Percentiles rank a stretch among this genome's conserved stretches.
These are phyloP conservation scores for Aureobasidium sp. DNA, from an alignment of 2,329 filamentous ascomycete species.

Conservation along the genomic window DNA sequence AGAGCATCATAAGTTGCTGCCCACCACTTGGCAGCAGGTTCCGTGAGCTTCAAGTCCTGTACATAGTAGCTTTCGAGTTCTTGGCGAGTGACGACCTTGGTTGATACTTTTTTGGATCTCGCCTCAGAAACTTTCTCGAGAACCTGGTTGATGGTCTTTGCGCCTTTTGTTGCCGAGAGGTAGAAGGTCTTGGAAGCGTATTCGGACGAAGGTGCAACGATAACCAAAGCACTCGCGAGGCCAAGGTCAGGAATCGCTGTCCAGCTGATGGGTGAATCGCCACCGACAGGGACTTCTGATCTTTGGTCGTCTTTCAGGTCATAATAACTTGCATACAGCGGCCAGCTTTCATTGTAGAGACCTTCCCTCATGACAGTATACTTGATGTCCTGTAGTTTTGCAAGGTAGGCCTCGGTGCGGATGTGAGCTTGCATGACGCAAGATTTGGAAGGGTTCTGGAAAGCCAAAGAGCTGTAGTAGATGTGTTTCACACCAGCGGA, in stretches of 20 bases:
- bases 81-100: constrained; percentile 33
- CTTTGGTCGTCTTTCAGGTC: constrained; percentile 30
- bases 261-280: constrained; percentile 39
- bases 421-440: constrained; percentile 42
- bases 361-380: constrained; percentile 40
- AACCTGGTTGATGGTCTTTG: constrained; percentile 25
- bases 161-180: constrained; percentile 27
- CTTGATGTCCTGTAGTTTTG: constrained; percentile 20
- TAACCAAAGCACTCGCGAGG: constrained; percentile 36
- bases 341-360: constrained; percentile 43
- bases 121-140: constrained; percentile 25
- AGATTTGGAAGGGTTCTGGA: constrained; percentile 35
- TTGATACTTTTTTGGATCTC: constrained; percentile 26
- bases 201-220: constrained; percentile 28
- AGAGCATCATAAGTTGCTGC: constrained; percentile 40
- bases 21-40: constrained; percentile 40
- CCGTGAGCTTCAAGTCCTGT: constrained; percentile 31
- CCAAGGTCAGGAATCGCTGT: constrained; percentile 39
- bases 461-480: constrained; percentile 42
- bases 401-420: constrained; percentile 38
- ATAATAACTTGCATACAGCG: constrained; percentile 42
- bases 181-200: constrained; percentile 35
- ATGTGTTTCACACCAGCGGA: constrained; percentile 38
- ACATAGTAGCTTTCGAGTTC: constrained; percentile 39
- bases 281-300: constrained; percentile 32